phyloP scores from a whole-genome alignment of 176 grass and related monocot species.

The Eleusine indica region DNA sequence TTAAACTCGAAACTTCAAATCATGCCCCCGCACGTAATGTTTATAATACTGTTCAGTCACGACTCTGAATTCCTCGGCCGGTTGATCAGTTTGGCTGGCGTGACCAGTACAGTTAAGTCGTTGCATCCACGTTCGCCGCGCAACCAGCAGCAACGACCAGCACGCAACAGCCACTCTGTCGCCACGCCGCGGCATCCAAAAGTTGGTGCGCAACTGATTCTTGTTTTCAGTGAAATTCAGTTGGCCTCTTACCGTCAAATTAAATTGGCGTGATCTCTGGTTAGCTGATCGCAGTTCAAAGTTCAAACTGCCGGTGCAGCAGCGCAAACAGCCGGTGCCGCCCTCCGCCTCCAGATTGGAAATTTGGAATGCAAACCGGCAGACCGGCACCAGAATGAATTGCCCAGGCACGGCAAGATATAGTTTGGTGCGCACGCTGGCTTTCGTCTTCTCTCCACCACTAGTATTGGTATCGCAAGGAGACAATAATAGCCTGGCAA shows the following conservation, averaged over 20 bases:
- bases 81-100: not conserved
- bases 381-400: not conserved
- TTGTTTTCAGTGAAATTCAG: not conserved
- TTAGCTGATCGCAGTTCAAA: not conserved
- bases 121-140: not conserved
- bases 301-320: not conserved
- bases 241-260: not conserved
- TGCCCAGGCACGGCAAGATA: not conserved
- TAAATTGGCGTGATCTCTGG: not conserved
- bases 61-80: not conserved
- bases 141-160: not conserved
- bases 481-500: not conserved
- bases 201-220: not conserved
- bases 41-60: not conserved
- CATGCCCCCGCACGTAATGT: not conserved
- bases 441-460: not conserved
- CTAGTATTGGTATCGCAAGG: not conserved
- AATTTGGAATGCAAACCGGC: not conserved
- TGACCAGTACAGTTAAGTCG: not conserved
- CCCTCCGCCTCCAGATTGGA: not conserved
- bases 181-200: not conserved
- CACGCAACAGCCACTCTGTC: not conserved
- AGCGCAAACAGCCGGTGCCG: not conserved
- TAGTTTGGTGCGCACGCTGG: conserved; percentile 3
- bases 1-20: not conserved